These are phyloP conservation scores for Lindgomyces ingoldianus DNA, from an alignment of 495 filamentous ascomycete genomes.

Conservation along the genomic window DNA sequence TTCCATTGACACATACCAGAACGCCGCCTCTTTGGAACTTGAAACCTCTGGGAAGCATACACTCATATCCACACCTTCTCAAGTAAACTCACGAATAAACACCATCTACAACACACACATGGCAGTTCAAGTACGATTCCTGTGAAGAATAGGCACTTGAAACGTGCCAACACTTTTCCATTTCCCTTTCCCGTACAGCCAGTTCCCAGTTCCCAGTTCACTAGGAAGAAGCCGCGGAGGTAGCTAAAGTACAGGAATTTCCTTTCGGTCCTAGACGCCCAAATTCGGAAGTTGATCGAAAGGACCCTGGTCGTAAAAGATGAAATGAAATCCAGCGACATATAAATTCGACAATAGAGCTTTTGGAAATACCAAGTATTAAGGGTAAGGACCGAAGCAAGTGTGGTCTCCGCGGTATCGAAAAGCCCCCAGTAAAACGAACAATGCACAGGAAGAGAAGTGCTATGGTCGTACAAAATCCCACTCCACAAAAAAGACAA, in stretches of 20 bases:
- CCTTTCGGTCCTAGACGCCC: not conserved
- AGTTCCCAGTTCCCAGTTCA: too few species aligned
- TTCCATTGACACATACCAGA: too few species aligned
- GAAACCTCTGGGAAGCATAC: too few species aligned
- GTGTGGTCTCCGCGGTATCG: not conserved
- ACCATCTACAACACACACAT: too few species aligned
- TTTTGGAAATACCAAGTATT: not conserved
- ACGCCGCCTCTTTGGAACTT: too few species aligned
- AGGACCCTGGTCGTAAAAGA: too few species aligned
- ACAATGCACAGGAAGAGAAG: conserved; percentile 6
- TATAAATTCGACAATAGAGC: not conserved
- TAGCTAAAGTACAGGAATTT: not conserved
- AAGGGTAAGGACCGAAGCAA: not conserved
- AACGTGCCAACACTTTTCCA: not conserved
- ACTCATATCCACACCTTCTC: too few species aligned
- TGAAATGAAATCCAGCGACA: not conserved
- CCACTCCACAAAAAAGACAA: not conserved
- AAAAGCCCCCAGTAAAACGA: not conserved
- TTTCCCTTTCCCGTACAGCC: not conserved
- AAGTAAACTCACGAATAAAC: too few species aligned
- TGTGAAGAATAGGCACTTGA: not conserved
- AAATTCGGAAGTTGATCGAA: not conserved
- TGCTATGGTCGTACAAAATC: conserved; percentile 19
- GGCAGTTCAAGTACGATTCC: too few species aligned
- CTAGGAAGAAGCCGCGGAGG: not conserved